Percentiles rank a stretch among this genome's conserved stretches.
Conservation (phyloP, 2,329 filamentous ascomycete genomes). For the Cladorrhinum sp. region DNA sequence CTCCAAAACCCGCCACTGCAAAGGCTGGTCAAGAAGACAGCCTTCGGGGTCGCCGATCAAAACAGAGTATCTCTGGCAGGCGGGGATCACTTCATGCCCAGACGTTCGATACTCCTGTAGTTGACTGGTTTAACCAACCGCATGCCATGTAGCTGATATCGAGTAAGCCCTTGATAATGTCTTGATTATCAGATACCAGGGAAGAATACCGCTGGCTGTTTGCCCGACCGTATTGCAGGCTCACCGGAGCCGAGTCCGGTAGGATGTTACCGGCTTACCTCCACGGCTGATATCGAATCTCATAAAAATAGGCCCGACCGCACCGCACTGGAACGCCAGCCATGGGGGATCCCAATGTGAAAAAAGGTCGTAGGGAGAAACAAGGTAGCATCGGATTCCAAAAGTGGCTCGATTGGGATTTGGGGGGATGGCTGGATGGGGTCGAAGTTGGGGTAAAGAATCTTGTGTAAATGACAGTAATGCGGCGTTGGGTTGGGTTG, state of each 20-base stretch:
- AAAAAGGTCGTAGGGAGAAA: not conserved
- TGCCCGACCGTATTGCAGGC: not conserved
- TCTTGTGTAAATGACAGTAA: not conserved
- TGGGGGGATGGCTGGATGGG: not conserved
- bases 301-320: not conserved
- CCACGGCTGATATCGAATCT: not conserved
- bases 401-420: not conserved
- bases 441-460: not conserved
- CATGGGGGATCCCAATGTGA: not conserved
- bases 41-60: not conserved
- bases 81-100: conserved; percentile 8
- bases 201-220: not conserved
- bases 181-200: not conserved
- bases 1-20: not conserved
- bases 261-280: not conserved
- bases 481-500: not conserved
- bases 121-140: conserved; percentile 9
- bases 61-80: not conserved
- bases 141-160: conserved; percentile 7
- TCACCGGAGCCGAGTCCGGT: not conserved
- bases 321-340: not conserved
- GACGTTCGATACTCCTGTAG: conserved; percentile 1
- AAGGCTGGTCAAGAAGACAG: not conserved
- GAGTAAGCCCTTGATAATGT: not conserved
- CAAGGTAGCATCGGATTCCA: not conserved